Conservation (phyloP, 352 stramenopile genomes). For the Phytophthora brassicae region DNA sequence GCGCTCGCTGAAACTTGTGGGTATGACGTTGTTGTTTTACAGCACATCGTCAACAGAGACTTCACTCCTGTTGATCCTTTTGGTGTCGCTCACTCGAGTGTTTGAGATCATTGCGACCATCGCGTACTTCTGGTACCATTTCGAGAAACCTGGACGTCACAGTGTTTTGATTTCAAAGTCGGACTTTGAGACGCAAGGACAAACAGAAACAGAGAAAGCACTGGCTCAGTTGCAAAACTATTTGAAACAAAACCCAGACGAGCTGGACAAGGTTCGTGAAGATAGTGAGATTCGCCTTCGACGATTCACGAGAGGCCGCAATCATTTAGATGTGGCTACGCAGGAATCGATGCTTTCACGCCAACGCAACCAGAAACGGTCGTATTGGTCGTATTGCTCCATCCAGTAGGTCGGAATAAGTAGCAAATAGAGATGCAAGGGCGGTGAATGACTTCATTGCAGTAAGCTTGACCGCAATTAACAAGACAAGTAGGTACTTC, state of each 20-base stretch:
- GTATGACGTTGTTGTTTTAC: conserved; percentile 74
- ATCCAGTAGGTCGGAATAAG: conserved; percentile 44
- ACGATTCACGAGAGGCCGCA: conserved; percentile 73
- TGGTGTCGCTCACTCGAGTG: conserved; percentile 67
- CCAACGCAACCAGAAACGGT: conserved; percentile 32
- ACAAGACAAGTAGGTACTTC: conserved; percentile 18
- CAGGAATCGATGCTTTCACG: conserved; percentile 44
- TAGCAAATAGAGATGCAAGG: conserved; percentile 30
- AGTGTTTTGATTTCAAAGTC: conserved; percentile 72
- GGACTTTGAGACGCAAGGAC: conserved; percentile 66
- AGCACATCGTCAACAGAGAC: conserved; percentile 81
- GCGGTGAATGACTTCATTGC: neutral
- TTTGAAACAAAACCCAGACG: conserved; percentile 68
- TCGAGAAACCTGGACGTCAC: conserved; percentile 67
- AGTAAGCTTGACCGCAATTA: neutral
- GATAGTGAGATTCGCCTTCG: conserved; percentile 81
- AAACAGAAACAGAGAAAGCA: conserved; percentile 76
- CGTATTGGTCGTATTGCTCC: conserved; percentile 46
- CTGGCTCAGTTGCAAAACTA: conserved; percentile 66
- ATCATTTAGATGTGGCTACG: conserved; percentile 72
- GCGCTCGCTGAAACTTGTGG: conserved; percentile 55
- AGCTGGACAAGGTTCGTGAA: conserved; percentile 76
- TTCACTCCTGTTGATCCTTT: conserved; percentile 68
- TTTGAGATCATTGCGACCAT: conserved; percentile 73
- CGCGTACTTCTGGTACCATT: conserved; percentile 86